These are phyloP conservation scores for Cercospora citrullina DNA, from an alignment of 2,329 filamentous ascomycete species.

Conservation along the genomic window DNA sequence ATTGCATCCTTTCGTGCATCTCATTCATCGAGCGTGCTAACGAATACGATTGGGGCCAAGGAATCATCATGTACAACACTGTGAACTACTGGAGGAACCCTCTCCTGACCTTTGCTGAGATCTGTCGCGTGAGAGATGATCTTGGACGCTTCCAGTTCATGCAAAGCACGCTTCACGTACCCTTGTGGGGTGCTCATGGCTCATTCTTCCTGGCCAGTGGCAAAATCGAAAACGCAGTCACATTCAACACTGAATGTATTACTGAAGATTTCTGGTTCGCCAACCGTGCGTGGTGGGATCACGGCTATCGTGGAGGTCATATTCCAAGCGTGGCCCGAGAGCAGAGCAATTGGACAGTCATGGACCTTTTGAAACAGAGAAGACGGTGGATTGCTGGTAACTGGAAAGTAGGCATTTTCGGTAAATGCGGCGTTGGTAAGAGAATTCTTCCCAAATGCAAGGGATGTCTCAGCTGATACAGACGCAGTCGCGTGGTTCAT, in stretches of 20 bases:
- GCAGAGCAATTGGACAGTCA: background rate
- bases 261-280: background rate
- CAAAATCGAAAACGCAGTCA: background rate
- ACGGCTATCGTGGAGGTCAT: background rate
- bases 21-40: background rate
- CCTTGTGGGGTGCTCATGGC: background rate
- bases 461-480: background rate
- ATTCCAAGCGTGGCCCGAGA: background rate
- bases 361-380: background rate
- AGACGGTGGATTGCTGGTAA: background rate
- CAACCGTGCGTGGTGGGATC: background rate
- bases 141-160: background rate
- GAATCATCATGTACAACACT: background rate
- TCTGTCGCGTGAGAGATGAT: background rate
- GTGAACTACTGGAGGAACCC: background rate
- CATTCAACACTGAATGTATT: background rate
- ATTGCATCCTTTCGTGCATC: background rate
- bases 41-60: background rate
- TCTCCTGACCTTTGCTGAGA: background rate
- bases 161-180: background rate
- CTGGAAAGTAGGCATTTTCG: background rate
- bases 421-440: background rate
- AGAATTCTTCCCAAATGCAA: background rate
- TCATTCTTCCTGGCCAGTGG: background rate
- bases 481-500: background rate